These are phyloP conservation scores for Striga hermonthica DNA, from an alignment of 305 asterid species.

Conservation along the genomic window DNA sequence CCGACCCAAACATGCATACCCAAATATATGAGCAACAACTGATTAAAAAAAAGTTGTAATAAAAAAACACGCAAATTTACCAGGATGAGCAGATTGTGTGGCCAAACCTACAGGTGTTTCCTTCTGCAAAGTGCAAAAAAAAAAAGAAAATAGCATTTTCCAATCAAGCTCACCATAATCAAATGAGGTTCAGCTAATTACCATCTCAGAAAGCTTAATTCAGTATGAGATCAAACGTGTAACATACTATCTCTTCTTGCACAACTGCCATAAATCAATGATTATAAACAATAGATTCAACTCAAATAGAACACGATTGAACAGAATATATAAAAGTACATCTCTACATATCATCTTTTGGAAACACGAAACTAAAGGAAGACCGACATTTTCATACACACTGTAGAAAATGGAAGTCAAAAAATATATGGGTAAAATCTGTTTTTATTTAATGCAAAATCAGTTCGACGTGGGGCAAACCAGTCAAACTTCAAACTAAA, in stretches of 20 bases:
- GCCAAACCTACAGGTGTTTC: constrained; percentile 42
- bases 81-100: constrained; percentile 49
- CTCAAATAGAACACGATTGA: background rate
- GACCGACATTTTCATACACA: no score
- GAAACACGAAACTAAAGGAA: background rate
- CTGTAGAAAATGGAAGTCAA: no score
- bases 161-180: background rate
- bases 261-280: no score
- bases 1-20: background rate
- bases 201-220: no score
- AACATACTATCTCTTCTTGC: no score
- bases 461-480: no score
- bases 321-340: background rate
- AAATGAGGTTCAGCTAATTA: no score
- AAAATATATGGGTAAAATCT: no score
- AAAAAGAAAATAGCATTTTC: background rate
- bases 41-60: background rate
- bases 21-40: background rate
- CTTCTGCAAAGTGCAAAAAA: constrained; percentile 44
- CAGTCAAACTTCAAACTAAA: no score
- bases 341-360: background rate
- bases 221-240: no score
- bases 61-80: constrained; percentile 17
- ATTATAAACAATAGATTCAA: no score
- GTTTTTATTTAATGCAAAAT: no score